Evolutionary conservation across 768 basidiomycete species (phyloP), one percentile per base, ranked within the genome.

Genomic region (Termitomyces sp.): DNA sequence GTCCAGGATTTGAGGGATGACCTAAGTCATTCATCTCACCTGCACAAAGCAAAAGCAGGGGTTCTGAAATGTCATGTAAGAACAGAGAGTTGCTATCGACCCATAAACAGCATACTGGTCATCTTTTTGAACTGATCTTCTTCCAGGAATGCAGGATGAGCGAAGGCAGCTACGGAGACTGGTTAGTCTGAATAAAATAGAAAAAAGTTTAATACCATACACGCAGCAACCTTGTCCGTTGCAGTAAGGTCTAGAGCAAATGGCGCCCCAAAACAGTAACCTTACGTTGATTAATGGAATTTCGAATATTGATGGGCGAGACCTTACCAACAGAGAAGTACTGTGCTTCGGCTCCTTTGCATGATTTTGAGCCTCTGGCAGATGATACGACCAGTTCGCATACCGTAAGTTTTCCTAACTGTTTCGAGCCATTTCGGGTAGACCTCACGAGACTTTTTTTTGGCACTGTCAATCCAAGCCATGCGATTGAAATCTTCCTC

Each of bases 261-360:
- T 0, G 82, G 82, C 0, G 74, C 85, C 6, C 83, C 83, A 59
- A 84, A 85, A 63, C 82, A 87, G 60, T 84, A 84, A 12, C 84
- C 82, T 85, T 31, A 15, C 13, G 12, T 22, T n/a, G 20, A 33
- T 12, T 12, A 1, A 24, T 18, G n/a, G n/a, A 11, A 11, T 42
- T 34, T 11, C 6, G 4, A 18, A 8, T 31, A 20, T n/a, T 20
- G 41, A 27, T 22, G 11, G 2, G 22, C 13, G 20, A n/a, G 8
- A 13, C 63, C 76, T 34, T 57, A 81, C 81, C 82, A 52, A 77
- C 78, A 9, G 81, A 74, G 58, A 67, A 73, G 61, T 81, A 83
- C 42, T 75, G 70, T 16, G 75, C 72, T 24, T 72, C 72, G 7
- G 57, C 39, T 31, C 69, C 67, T 70, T 22, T 16, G 15, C 2